Base-by-base conservation (phyloP, 2,329 filamentous ascomycete species). In the Curvularia eragrostidis region DNA sequence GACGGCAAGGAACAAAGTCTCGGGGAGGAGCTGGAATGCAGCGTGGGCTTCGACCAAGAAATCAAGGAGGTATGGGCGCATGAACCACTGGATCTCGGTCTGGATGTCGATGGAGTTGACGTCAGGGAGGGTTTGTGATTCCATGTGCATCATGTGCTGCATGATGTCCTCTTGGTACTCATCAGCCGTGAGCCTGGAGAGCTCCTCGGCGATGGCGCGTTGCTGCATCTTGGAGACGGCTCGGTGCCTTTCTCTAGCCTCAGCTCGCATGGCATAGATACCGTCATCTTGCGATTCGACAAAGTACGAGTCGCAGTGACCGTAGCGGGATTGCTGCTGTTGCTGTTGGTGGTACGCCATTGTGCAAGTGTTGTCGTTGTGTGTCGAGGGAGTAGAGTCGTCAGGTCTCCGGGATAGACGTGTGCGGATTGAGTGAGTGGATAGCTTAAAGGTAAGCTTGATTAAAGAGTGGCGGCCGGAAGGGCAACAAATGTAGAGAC, bases 81-180 rank as follows among this genome's bases (percentile, higher is more conserved):
- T 99, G 81, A 96, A 98, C 95, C 95, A 99, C 77, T 98, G 93
- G 63, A 99, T 98, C 84, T 99, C 95, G 66, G 93, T 93, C 80
- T 99, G 95, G 79, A 98, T 97, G 78, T 99, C 95, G 77, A 99
- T 99, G 34, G 96, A 93, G 77, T 94, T 94, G 76, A 96, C 94
- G 78, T 99, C 95, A 52, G 95, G 91, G 65, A 98, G 83, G 26
- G 95, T 98, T 79, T 96, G 90, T 72, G 89, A 86, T 87, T 99
- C 95, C 94, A 99, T 97, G 72, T 91, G 85, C 76, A 92, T 87
- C 90, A 97, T 95, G 80, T 98, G 94, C 74, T 90, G 86, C 81
- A 98, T 87, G 75, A 97, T 90, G 76, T 98, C 94, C 77, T 97
- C 92, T 68, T 96, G 86, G 75, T 98, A 97, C 80, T 97, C 93